phyloP scores from a whole-genome alignment of 164 flowering plant species.

The Paratinospora sagittata region DNA sequence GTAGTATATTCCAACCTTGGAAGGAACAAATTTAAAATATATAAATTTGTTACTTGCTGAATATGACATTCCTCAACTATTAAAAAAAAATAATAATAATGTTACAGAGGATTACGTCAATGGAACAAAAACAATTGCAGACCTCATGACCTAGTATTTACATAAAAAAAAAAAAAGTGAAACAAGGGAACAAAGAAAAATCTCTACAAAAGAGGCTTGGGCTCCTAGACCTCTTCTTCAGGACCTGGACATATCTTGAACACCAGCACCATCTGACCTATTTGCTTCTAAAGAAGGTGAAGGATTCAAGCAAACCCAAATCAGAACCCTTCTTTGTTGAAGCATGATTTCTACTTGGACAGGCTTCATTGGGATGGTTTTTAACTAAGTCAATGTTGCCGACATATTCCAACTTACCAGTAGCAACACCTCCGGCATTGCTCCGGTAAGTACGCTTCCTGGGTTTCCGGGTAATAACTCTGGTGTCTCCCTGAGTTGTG shows the following conservation, averaged over 20 bases:
- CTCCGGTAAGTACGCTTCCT: conserved; percentile 30
- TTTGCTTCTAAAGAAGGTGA: not conserved
- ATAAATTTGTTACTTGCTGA: too few species aligned
- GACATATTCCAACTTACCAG: conserved; percentile 11
- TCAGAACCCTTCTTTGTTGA: not conserved
- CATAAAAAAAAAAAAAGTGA: not conserved
- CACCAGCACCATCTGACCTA: not conserved
- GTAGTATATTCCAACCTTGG: too few species aligned
- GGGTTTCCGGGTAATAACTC: conserved; percentile 24
- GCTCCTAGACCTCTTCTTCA: conserved; percentile 3
- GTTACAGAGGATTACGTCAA: too few species aligned
- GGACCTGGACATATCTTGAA: not conserved
- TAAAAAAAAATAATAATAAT: not conserved
- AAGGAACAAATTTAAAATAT: too few species aligned
- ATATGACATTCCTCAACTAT: too few species aligned
- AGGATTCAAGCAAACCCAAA: not conserved
- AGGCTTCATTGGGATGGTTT: not conserved
- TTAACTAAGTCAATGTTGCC: conserved; percentile 13
- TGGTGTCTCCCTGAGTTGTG: not conserved
- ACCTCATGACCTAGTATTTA: not conserved
- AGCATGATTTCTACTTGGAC: not conserved
- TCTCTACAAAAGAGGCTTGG: conserved; percentile 13
- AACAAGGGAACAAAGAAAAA: not conserved
- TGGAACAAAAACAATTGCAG: not conserved
- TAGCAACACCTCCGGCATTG: conserved; percentile 10